Conservation (phyloP, 2,329 filamentous ascomycete species). For the Plectosphaerella sp. region DNA sequence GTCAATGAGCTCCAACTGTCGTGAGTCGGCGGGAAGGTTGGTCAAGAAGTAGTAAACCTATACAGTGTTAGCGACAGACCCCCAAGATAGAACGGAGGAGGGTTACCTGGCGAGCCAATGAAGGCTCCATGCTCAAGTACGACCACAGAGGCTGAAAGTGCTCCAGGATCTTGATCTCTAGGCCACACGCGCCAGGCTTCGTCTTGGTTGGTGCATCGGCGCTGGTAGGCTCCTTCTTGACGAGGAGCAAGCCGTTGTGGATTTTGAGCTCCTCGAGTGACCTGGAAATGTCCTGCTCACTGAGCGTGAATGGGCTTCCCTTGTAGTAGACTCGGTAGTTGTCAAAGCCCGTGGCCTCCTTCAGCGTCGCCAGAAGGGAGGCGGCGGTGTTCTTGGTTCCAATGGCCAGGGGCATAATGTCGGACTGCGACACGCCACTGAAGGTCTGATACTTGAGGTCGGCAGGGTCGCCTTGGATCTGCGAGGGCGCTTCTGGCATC, state of each 20-base stretch:
- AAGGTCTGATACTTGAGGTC: conserved; percentile 73
- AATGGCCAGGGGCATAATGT: conserved; percentile 59
- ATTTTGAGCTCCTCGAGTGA: conserved; percentile 67
- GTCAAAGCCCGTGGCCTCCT: conserved; percentile 67
- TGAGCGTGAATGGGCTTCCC: conserved; percentile 61
- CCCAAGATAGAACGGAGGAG: not conserved
- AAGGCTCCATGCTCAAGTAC: conserved; percentile 70
- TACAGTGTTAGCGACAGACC: conserved; percentile 11
- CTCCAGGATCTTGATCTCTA: conserved; percentile 75
- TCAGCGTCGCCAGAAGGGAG: conserved; percentile 63
- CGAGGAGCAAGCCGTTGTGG: conserved; percentile 59
- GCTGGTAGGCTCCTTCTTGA: conserved; percentile 53
- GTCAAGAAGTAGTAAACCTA: conserved; percentile 68
- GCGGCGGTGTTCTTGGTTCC: conserved; percentile 67
- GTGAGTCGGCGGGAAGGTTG: conserved; percentile 64
- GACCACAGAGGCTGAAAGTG: conserved; percentile 83
- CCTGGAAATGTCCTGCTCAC: conserved; percentile 51
- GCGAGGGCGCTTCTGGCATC: conserved; percentile 45
- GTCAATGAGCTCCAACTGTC: conserved; percentile 55
- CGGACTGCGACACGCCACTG: conserved; percentile 54
- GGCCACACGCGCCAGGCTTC: conserved; percentile 48
- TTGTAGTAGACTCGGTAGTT: conserved; percentile 71
- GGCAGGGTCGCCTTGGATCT: conserved; percentile 58
- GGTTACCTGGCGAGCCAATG: conserved; percentile 60
- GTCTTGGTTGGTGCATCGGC: conserved; percentile 36